Evolutionary conservation across 441 rosid genomes (phyloP).

Genomic region (Adansonia rubrostipa): DNA sequence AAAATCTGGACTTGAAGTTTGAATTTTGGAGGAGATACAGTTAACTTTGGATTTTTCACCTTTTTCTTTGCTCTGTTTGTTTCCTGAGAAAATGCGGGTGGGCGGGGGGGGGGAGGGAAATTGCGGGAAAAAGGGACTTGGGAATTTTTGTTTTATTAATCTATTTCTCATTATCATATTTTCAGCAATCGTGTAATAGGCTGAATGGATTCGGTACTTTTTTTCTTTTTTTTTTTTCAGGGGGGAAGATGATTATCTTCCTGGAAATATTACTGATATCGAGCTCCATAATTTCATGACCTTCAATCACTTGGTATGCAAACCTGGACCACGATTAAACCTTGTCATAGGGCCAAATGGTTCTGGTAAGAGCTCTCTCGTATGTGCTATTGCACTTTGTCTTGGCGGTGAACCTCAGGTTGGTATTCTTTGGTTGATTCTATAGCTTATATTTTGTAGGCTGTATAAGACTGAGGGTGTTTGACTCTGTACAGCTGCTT

Average conservation of each 20-base stretch:
- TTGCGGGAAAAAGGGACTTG: not conserved
- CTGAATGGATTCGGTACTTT: slow-evolving; percentile 24
- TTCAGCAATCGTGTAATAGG: not conserved
- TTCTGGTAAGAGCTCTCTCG: slow-evolving; percentile 96
- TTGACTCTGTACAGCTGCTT: slow-evolving; percentile 64
- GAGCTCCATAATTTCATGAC: slow-evolving; percentile 96
- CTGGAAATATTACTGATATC: slow-evolving; percentile 83
- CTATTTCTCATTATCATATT: not conserved
- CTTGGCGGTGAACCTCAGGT: slow-evolving; percentile 96
- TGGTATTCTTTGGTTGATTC: slow-evolving; percentile 26
- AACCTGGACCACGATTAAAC: slow-evolving; percentile 86
- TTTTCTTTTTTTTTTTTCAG: slow-evolving; percentile 40
- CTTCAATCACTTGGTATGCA: slow-evolving; percentile 71
- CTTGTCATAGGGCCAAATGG: slow-evolving; percentile 98
- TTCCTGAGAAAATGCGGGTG: slow-evolving; percentile 17
- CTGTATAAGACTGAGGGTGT: slow-evolving; percentile 11
- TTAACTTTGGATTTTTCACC: not conserved
- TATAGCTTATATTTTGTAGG: slow-evolving; percentile 21
- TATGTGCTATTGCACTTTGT: slow-evolving; percentile 95
- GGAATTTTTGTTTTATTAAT: not conserved
- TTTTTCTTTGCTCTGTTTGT: not conserved
- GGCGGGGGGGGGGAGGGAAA: not conserved
- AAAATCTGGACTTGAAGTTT: not conserved
- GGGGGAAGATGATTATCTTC: slow-evolving; percentile 88
- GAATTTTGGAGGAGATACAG: not conserved